Percentiles rank a stretch among this genome's conserved stretches.
These are phyloP conservation scores for Arthrinium phaeospermum DNA, from an alignment of 2,329 filamentous ascomycete species.

Conservation along the genomic window DNA sequence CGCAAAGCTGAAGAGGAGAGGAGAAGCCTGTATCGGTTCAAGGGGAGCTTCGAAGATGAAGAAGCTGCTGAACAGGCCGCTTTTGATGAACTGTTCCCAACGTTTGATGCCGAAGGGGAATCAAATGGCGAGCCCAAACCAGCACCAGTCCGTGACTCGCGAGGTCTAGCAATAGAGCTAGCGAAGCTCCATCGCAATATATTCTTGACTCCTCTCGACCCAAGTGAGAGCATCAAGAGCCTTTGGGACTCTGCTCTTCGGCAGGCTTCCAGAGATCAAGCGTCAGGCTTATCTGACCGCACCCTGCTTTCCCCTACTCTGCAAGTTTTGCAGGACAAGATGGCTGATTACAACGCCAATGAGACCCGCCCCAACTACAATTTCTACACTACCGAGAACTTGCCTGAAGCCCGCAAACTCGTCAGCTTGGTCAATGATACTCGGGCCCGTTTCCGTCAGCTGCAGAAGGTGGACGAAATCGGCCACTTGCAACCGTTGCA, in stretches of 20 bases:
- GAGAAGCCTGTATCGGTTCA: conserved; percentile 82
- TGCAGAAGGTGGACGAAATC: conserved; percentile 70
- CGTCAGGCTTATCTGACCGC: conserved; percentile 49
- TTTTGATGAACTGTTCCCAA: conserved; percentile 82
- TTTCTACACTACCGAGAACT: conserved; percentile 86
- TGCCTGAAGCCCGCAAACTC: conserved; percentile 76
- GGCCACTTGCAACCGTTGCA: conserved; percentile 75
- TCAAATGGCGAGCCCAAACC: conserved; percentile 34
- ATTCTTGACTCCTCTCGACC: conserved; percentile 50
- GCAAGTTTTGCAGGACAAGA: conserved; percentile 67
- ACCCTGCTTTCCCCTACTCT: conserved; percentile 70
- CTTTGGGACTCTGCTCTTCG: conserved; percentile 52
- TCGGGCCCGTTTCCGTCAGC: conserved; percentile 72
- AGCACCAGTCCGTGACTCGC: conserved; percentile 47
- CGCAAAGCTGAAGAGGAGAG: conserved; percentile 76
- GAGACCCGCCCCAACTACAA: conserved; percentile 67
- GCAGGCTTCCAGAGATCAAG: conserved; percentile 39
- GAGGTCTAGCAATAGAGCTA: conserved; percentile 63
- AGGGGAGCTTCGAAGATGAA: conserved; percentile 76
- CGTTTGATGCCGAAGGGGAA: conserved; percentile 61
- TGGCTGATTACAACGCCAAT: conserved; percentile 50
- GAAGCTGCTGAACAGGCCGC: conserved; percentile 77
- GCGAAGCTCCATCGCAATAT: conserved; percentile 64
- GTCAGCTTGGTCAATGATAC: conserved; percentile 72
- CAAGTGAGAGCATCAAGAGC: conserved; percentile 48